phyloP scores from a whole-genome alignment of 2,329 filamentous ascomycete genomes.

The Botrytis medusae region DNA sequence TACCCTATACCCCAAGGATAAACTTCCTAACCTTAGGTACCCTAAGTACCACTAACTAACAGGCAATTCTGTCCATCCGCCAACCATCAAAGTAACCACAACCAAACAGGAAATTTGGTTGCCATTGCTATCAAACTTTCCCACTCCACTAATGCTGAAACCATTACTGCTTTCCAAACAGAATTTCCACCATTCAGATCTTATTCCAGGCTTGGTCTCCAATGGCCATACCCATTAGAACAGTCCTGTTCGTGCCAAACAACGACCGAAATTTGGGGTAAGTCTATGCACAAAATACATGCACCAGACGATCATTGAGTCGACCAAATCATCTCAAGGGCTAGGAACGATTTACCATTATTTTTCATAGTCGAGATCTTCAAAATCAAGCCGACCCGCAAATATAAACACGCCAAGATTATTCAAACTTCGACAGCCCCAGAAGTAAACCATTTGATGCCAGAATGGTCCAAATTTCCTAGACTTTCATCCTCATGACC shows the following conservation, averaged over 20 bases:
- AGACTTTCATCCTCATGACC: constrained; percentile 1
- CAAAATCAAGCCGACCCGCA: background rate
- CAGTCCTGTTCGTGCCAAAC: background rate
- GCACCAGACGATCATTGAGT: background rate
- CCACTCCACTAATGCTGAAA: background rate
- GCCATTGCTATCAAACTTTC: background rate
- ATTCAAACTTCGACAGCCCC: background rate
- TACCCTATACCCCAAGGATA: background rate
- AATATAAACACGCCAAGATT: background rate
- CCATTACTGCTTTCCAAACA: background rate
- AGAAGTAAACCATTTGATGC: constrained; percentile 5
- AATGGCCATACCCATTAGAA: background rate
- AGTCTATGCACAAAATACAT: constrained; percentile 6
- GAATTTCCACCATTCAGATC: background rate
- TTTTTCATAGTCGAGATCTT: background rate
- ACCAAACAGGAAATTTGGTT: background rate
- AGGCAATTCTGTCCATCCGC: background rate
- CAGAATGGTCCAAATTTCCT: constrained; percentile 3
- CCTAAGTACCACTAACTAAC: background rate
- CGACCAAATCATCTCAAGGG: background rate
- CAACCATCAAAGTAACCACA: background rate
- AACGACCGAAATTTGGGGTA: background rate
- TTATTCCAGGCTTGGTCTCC: background rate
- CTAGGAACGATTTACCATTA: background rate
- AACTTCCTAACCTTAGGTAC: background rate